Conservation (phyloP, 805 yeast genomes). For the Zygotorulaspora florentina region DNA sequence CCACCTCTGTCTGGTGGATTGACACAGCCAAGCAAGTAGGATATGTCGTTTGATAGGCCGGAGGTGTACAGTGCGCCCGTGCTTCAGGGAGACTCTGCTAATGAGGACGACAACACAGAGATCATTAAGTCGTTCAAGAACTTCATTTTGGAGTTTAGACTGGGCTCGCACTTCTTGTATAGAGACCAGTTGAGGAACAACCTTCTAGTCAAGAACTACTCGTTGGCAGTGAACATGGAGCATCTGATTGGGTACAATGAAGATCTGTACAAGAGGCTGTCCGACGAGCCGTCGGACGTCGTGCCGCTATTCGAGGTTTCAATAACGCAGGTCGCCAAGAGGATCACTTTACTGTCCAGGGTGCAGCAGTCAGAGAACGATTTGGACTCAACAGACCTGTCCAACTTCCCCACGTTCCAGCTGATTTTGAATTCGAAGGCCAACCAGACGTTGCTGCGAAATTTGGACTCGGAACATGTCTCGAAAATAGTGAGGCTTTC, state of each 20-base stretch:
- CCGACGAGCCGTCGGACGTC: conserved; percentile 84
- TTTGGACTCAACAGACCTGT: conserved; percentile 10
- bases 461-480: conserved; percentile 80
- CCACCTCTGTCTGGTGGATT: not conserved
- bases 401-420: conserved; percentile 77
- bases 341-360: conserved; percentile 45
- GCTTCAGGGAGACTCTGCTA: conserved; percentile 74
- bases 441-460: conserved; percentile 67
- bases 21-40: too few relatives aligned
- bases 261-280: conserved; percentile 75
- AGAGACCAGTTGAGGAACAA: conserved; percentile 89
- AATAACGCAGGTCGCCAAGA: conserved; percentile 79
- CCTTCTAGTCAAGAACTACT: conserved; percentile 68
- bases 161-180: conserved; percentile 77
- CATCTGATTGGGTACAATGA: conserved; percentile 87
- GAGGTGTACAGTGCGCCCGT: conserved; percentile 75
- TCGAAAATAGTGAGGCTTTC: conserved; percentile 86
- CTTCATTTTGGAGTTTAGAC: conserved; percentile 81
- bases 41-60: conserved; percentile 71
- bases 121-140: conserved; percentile 71
- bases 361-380: conserved; percentile 29
- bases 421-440: conserved; percentile 71
- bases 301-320: conserved; percentile 82
- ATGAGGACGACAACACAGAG: conserved; percentile 61
- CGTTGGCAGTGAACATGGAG: conserved; percentile 69